These are phyloP conservation scores for Paracoccidioides brasiliensis DNA, from an alignment of 2,329 filamentous ascomycete species.

Conservation along the genomic window DNA sequence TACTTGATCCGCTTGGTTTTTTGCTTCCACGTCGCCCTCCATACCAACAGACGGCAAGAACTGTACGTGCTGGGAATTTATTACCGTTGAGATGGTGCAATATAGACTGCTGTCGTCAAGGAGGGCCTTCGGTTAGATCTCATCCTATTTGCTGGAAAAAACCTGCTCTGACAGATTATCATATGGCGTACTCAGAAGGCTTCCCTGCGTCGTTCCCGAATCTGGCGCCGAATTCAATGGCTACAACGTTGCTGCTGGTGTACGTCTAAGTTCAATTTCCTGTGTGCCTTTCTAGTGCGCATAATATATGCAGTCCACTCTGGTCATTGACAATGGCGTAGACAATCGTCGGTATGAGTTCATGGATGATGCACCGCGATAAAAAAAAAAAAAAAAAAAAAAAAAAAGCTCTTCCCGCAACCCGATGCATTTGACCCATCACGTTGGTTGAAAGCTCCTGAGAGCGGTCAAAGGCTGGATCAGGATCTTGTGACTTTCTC, in stretches of 20 bases:
- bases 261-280: conserved; percentile 6
- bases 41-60: no score
- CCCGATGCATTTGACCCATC: not conserved
- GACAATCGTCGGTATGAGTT: not conserved
- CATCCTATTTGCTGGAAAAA: not conserved
- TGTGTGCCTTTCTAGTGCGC: no score
- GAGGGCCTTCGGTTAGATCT: conserved; percentile 22
- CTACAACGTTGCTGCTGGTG: conserved; percentile 21
- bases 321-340: not conserved
- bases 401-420: not conserved
- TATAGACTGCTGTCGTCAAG: conserved; percentile 23
- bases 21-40: no score
- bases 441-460: not conserved
- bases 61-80: conserved; percentile 16
- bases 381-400: no score
- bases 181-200: conserved; percentile 21
- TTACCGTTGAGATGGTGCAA: conserved; percentile 8
- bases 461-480: not conserved
- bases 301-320: not conserved
- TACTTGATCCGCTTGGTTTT: not conserved
- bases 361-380: not conserved
- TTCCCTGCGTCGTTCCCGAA: conserved; percentile 23
- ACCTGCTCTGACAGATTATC: conserved; percentile 12
- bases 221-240: conserved; percentile 20
- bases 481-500: not conserved